These are phyloP conservation scores for Tieghemostelium lacteum DNA, from an alignment of 78 protist species.

Conservation along the genomic window DNA sequence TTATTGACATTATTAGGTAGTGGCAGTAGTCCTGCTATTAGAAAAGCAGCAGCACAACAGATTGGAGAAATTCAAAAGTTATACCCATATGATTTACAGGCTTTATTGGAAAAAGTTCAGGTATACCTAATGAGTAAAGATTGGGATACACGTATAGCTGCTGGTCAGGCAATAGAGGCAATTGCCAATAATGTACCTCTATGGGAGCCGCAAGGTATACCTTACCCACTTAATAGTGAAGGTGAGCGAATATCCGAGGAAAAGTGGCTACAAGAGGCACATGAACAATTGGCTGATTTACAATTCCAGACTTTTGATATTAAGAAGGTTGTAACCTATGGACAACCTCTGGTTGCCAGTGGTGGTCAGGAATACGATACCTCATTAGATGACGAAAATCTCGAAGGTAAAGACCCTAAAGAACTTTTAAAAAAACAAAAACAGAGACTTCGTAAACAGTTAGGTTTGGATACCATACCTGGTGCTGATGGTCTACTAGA, in stretches of 20 bases:
- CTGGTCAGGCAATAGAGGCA: slow-evolving; percentile 78
- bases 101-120: slow-evolving; percentile 57
- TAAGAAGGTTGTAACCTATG: slow-evolving; percentile 54
- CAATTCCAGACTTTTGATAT: slow-evolving; percentile 83
- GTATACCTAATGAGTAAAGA: slow-evolving; percentile 1
- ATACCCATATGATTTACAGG: slow-evolving; percentile 60
- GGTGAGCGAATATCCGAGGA: not conserved
- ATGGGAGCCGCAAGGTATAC: slow-evolving; percentile 52
- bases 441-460: slow-evolving; percentile 14
- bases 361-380: slow-evolving; percentile 55
- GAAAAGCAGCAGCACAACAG: slow-evolving; percentile 79
- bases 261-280: not conserved
- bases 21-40: slow-evolving; percentile 48
- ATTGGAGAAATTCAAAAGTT: slow-evolving; percentile 73
- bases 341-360: slow-evolving; percentile 64
- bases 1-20: slow-evolving; percentile 58
- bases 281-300: slow-evolving; percentile 46
- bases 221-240: not conserved
- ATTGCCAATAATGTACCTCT: slow-evolving; percentile 63
- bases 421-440: slow-evolving; percentile 35
- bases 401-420: slow-evolving; percentile 37
- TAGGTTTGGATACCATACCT: slow-evolving; percentile 56
- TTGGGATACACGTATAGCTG: slow-evolving; percentile 88
- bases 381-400: not conserved
- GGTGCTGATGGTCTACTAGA: slow-evolving; percentile 2